These are phyloP conservation scores for Astrothelium subdiscretum DNA, from an alignment of 495 filamentous ascomycete species.

Conservation along the genomic window DNA sequence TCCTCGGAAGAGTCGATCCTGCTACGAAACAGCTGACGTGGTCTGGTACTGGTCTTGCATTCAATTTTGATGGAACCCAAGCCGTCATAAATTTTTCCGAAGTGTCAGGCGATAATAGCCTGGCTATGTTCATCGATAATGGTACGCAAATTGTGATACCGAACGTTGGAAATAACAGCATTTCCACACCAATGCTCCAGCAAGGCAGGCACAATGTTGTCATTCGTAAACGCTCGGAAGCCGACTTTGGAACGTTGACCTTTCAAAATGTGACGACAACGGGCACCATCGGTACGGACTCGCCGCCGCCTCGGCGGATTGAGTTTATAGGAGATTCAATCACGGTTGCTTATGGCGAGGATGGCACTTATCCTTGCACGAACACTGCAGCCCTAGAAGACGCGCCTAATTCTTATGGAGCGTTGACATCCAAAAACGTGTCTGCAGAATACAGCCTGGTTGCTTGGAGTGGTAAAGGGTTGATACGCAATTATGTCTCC, in stretches of 20 bases:
- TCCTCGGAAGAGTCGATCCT: conserved; percentile 12
- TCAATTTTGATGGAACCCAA: conserved; percentile 11
- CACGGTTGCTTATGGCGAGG: conserved; percentile 13
- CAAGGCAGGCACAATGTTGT: conserved; percentile 10
- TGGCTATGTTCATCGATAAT: conserved; percentile 10
- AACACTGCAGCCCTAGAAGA: conserved; percentile 16
- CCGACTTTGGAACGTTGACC: conserved; percentile 8
- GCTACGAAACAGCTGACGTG: conserved; percentile 10
- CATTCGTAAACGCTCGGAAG: conserved; percentile 13
- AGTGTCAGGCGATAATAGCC: conserved; percentile 11
- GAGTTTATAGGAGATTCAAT: conserved; percentile 15
- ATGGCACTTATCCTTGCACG: conserved; percentile 10
- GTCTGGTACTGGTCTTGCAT: conserved; percentile 13
- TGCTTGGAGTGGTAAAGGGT: conserved; percentile 14
- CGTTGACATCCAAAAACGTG: conserved; percentile 4
- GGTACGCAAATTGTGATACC: conserved; percentile 9
- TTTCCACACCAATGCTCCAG: conserved; percentile 5
- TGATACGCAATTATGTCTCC: conserved; percentile 11
- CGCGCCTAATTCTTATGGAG: conserved; percentile 12
- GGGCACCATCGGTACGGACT: conserved; percentile 2
- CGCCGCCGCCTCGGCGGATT: conserved; percentile 4
- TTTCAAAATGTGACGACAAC: conserved; percentile 10
- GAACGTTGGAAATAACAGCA: conserved; percentile 6
- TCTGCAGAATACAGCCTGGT: conserved; percentile 13
- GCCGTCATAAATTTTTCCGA: conserved; percentile 6